phyloP scores from a whole-genome alignment of 129 eudicot genomes.

The Heracleum sosnowskyi region DNA sequence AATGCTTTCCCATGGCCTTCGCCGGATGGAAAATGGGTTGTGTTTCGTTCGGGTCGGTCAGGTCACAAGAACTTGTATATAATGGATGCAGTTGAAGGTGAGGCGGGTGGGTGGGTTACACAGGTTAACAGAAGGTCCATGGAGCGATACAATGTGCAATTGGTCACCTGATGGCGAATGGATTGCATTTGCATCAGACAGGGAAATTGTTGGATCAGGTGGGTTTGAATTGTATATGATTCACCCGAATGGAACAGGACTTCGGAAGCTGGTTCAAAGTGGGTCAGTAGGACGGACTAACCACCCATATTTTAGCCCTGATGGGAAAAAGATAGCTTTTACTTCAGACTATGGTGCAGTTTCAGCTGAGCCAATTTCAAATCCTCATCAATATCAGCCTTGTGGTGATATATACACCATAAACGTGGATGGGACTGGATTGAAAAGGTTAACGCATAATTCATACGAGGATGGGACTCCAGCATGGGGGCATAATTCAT shows the following conservation, averaged over 20 bases:
- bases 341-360: constrained; percentile 87
- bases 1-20: constrained; percentile 89
- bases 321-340: constrained; percentile 53
- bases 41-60: constrained; percentile 71
- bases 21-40: constrained; percentile 85
- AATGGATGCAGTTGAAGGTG: constrained; percentile 75
- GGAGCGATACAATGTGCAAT: constrained; percentile 83
- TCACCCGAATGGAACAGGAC: constrained; percentile 85
- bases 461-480: constrained; percentile 90
- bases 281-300: constrained; percentile 66
- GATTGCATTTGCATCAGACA: constrained; percentile 77
- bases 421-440: constrained; percentile 50
- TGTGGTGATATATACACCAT: constrained; percentile 75
- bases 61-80: constrained; percentile 81
- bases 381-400: constrained; percentile 76
- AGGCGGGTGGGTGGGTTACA: constrained; percentile 38
- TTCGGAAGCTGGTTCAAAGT: constrained; percentile 58
- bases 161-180: constrained; percentile 95
- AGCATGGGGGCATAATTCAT: constrained; percentile 58
- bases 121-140: constrained; percentile 53
- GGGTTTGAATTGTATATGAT: constrained; percentile 65
- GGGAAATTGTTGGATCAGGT: constrained; percentile 71
- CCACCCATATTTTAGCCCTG: constrained; percentile 89
- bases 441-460: constrained; percentile 69
- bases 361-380: constrained; percentile 87